A percentile compares a stretch with the other conserved stretches of the same genome.
These are phyloP conservation scores for Puccinia triticina DNA, from an alignment of 1,284 basidiomycete genomes.

Conservation along the genomic window DNA sequence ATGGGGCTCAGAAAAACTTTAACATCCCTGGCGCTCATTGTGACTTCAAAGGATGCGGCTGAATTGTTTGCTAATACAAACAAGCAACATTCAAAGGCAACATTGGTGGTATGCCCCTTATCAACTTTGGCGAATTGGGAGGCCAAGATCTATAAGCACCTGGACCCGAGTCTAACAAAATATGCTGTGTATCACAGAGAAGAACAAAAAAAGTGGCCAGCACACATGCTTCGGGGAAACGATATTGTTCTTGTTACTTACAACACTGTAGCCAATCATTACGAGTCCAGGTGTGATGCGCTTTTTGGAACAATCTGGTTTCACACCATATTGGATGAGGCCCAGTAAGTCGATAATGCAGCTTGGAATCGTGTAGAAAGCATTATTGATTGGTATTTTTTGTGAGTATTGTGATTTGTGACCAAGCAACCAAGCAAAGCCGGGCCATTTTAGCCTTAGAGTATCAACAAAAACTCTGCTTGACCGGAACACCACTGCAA, in stretches of 20 bases:
- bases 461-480: not conserved
- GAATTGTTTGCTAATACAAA: not conserved
- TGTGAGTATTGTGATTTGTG: not conserved
- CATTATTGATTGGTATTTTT: not conserved
- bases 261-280: not conserved
- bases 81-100: not conserved
- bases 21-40: constrained; percentile 13
- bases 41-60: not conserved
- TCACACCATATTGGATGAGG: constrained; percentile 14
- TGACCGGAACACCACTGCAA: constrained; percentile 6
- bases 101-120: constrained; percentile 15
- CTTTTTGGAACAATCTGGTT: constrained; percentile 14
- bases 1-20: constrained; percentile 18
- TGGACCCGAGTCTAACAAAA: not conserved
- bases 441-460: constrained; percentile 12
- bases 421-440: not conserved
- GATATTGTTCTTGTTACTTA: constrained; percentile 16
- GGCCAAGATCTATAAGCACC: constrained; percentile 4
- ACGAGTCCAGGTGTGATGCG: constrained; percentile 3
- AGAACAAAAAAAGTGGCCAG: not conserved
- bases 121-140: constrained; percentile 15
- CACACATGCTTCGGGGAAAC: not conserved
- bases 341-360: not conserved
- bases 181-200: not conserved
- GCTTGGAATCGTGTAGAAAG: not conserved